Evolutionary conservation across 2,329 filamentous ascomycete genomes (phyloP).

Genomic region (Clonostachys byssicola): DNA sequence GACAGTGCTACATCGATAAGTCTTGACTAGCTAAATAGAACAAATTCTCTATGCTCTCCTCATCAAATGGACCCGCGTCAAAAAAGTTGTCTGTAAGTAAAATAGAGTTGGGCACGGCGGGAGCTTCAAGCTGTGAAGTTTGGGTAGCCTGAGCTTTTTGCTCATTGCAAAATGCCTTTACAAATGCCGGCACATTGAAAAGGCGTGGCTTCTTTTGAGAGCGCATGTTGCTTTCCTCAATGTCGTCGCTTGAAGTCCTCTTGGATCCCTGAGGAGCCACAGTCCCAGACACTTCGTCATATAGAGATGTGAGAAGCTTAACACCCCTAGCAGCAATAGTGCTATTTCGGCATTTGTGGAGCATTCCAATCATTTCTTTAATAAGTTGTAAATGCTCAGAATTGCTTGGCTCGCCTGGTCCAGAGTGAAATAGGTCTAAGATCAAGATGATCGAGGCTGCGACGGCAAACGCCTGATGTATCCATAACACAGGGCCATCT

Average conservation of each 20-base stretch:
- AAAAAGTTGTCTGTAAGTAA: neutral
- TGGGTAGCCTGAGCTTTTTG: neutral
- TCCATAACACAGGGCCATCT: slow-evolving; percentile 15
- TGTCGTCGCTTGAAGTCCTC: neutral
- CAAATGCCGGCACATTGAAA: neutral
- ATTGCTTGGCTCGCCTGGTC: slow-evolving; percentile 13
- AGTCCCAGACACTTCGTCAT: neutral
- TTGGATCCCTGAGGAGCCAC: neutral
- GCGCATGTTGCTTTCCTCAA: neutral
- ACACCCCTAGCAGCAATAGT: neutral
- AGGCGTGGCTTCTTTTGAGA: neutral
- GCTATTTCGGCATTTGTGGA: neutral
- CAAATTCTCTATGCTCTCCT: neutral
- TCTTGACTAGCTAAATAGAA: neutral
- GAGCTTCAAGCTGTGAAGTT: neutral
- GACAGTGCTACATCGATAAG: neutral
- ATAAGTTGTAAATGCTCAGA: slow-evolving; percentile 20
- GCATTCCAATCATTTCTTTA: neutral
- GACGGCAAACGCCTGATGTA: slow-evolving; percentile 18
- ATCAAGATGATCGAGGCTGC: slow-evolving; percentile 19
- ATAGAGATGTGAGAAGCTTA: neutral
- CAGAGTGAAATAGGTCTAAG: slow-evolving; percentile 19
- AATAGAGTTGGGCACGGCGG: neutral
- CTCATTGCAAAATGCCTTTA: neutral
- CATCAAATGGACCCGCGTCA: neutral